A percentile compares a stretch with the other conserved stretches of the same genome.
Evolutionary conservation across 768 basidiomycete genomes (phyloP).

Genomic region (Amanita exitialis): DNA sequence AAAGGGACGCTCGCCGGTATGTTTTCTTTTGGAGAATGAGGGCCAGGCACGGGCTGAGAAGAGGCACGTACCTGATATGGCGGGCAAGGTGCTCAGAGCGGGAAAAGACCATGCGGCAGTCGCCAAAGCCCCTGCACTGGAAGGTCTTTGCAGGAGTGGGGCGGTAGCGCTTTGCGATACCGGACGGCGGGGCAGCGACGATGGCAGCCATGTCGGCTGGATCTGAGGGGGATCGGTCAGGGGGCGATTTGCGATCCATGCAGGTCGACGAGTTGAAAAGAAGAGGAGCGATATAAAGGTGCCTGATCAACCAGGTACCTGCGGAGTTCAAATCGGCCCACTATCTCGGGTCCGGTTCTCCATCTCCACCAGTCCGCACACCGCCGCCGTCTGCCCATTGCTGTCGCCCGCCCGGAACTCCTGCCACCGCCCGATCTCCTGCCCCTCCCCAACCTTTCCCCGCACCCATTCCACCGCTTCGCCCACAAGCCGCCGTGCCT

Average conservation of each 20-base stretch:
- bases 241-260: conserved; percentile 22
- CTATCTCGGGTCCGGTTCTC: conserved; percentile 32
- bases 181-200: conserved; percentile 15
- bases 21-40: conserved; percentile 54
- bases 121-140: conserved; percentile 89
- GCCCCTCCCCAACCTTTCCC: conserved; percentile 22
- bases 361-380: conserved; percentile 72
- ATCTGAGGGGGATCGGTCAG: conserved; percentile 20
- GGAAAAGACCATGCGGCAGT: conserved; percentile 95
- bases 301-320: conserved; percentile 16
- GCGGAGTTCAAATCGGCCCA: conserved; percentile 6
- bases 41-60: conserved; percentile 11
- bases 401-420: conserved; percentile 63
- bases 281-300: conserved; percentile 12
- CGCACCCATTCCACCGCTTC: conserved; percentile 62
- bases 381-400: conserved; percentile 85
- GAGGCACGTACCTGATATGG: conserved; percentile 72
- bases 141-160: conserved; percentile 90
- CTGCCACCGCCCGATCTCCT: conserved; percentile 48
- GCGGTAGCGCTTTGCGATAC: conserved; percentile 54
- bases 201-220: conserved; percentile 16
- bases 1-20: conserved; percentile 96
- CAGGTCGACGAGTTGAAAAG: conserved; percentile 12
- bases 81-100: conserved; percentile 92
- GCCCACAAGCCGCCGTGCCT: conserved; percentile 42